Conservation (phyloP, 169 alveolate genomes). For the Eimeria maxima region DNA sequence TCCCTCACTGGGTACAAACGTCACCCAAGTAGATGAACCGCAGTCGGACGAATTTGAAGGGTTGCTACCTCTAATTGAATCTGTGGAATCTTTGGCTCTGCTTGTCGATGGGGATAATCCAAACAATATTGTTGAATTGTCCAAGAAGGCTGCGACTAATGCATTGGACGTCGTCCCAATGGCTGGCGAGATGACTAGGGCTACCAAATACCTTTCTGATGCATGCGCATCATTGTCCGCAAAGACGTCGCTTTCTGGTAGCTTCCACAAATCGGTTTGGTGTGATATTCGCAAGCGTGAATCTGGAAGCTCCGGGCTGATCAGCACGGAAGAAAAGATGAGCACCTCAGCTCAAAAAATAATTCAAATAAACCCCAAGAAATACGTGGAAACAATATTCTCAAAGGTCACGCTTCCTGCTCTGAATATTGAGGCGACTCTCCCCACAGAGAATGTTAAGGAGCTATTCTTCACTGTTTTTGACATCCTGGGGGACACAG, state of each 20-base stretch:
- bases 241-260: constrained; percentile 40
- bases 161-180: constrained; percentile 43
- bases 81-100: constrained; percentile 37
- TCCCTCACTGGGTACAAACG: not conserved
- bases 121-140: constrained; percentile 33
- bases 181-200: not conserved
- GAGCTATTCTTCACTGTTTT: constrained; percentile 14
- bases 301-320: not conserved
- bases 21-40: not conserved
- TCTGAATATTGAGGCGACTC: not conserved
- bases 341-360: constrained; percentile 28
- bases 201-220: not conserved
- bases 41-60: constrained; percentile 38
- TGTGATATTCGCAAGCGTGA: constrained; percentile 12
- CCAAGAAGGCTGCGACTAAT: constrained; percentile 46
- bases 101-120: constrained; percentile 53
- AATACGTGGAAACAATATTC: constrained; percentile 21
- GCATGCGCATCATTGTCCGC: constrained; percentile 37
- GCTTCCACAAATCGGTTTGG: constrained; percentile 62
- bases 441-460: constrained; percentile 16
- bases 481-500: constrained; percentile 4
- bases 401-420: constrained; percentile 31
- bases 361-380: not conserved
- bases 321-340: not conserved
- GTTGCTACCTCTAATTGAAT: constrained; percentile 32